A percentile compares a stretch with the other conserved stretches of the same genome.
These are phyloP conservation scores for Gryganskiella cystojenkinii DNA, from an alignment of 192 early-diverging fungal genomes.

Conservation along the genomic window DNA sequence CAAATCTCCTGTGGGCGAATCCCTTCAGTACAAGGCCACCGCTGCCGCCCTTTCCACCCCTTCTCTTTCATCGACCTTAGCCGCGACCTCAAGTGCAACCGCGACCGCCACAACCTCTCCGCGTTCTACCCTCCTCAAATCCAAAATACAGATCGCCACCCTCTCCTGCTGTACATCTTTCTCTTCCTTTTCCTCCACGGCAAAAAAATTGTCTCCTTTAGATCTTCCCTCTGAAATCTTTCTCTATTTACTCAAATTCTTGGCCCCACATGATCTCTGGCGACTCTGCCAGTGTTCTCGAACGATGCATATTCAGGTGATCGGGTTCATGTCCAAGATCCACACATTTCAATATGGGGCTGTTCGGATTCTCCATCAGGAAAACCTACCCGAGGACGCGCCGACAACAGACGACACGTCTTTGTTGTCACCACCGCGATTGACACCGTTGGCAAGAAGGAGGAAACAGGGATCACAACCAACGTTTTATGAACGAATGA, in stretches of 20 bases:
- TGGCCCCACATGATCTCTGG: conserved; percentile 40
- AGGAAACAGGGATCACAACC: not conserved
- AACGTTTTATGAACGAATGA: conserved; percentile 22
- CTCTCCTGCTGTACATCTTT: no score
- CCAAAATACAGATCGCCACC: no score
- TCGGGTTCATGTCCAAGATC: conserved; percentile 27
- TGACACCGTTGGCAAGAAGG: no score
- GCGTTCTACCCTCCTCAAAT: not conserved
- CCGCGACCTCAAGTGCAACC: not conserved
- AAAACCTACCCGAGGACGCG: conserved; percentile 17
- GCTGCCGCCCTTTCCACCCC: not conserved
- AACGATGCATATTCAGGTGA: conserved; percentile 15
- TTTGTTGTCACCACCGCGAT: no score
- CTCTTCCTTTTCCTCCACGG: conserved; percentile 42
- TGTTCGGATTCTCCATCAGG: conserved; percentile 36
- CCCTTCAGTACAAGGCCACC: not conserved
- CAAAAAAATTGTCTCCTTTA: no score
- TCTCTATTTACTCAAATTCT: conserved; percentile 31
- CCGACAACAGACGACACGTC: not conserved
- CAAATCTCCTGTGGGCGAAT: no score
- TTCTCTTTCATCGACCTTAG: not conserved
- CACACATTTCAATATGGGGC: conserved; percentile 31
- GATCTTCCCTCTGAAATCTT: conserved; percentile 36
- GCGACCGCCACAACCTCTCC: not conserved
- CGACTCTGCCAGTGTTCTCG: conserved; percentile 24